A percentile compares a stretch with the other conserved stretches of the same genome.
Evolutionary conservation across 345 rosid species (phyloP).

Genomic region (Clarkia xantiana): DNA sequence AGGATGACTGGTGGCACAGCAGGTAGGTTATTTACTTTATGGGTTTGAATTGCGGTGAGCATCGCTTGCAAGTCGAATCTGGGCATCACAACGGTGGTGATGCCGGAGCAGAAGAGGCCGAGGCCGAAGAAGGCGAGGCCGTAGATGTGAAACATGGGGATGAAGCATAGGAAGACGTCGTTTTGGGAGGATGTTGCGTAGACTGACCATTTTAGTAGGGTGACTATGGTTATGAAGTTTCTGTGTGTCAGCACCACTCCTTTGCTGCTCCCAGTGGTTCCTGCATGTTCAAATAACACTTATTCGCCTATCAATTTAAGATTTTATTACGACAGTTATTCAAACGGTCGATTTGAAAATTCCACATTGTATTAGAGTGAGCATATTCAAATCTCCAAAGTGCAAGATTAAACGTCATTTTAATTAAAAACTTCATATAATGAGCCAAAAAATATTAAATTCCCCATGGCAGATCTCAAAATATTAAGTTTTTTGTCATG

Average conservation of each 20-base stretch:
- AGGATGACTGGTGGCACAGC: slow-evolving; percentile 50
- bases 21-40: slow-evolving; percentile 39
- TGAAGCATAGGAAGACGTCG: slow-evolving; percentile 34
- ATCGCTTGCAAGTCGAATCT: slow-evolving; percentile 30
- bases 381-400: too few relatives aligned
- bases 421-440: too few relatives aligned
- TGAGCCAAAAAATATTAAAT: too few relatives aligned
- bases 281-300: too few relatives aligned
- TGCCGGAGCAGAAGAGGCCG: slow-evolving; percentile 29
- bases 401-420: too few relatives aligned
- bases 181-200: slow-evolving; percentile 19
- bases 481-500: too few relatives aligned
- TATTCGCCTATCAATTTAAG: too few relatives aligned
- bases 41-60: slow-evolving; percentile 27
- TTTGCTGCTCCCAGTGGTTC: slow-evolving; percentile 51
- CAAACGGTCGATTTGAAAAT: too few relatives aligned
- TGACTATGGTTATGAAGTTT: slow-evolving; percentile 29
- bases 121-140: slow-evolving; percentile 49
- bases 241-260: slow-evolving; percentile 45
- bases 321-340: too few relatives aligned
- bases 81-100: slow-evolving; percentile 33
- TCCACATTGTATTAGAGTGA: too few relatives aligned
- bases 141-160: slow-evolving; percentile 47
- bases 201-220: slow-evolving; percentile 35
- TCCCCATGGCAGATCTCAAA: too few relatives aligned